These are phyloP conservation scores for Echeveria elegans DNA, from an alignment of 164 flowering plant genomes.

Conservation along the genomic window DNA sequence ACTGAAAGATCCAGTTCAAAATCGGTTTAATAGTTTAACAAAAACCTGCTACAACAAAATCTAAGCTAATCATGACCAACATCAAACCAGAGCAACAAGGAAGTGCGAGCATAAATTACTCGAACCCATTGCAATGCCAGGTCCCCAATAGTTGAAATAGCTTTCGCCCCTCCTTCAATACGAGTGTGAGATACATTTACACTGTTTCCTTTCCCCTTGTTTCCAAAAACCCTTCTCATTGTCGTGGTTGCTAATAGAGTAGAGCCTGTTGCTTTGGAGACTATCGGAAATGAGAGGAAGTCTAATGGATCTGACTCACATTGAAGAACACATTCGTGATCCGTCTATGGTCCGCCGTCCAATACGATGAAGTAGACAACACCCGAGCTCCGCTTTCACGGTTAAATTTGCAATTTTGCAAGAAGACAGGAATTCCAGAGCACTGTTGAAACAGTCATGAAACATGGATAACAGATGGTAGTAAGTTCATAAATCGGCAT, in stretches of 20 bases:
- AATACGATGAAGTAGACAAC: slow-evolving; percentile 91
- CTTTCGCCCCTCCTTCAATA: slow-evolving; percentile 94
- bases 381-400: slow-evolving; percentile 88
- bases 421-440: slow-evolving; percentile 78
- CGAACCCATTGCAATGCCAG: slow-evolving; percentile 75
- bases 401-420: slow-evolving; percentile 86
- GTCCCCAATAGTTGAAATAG: slow-evolving; percentile 69
- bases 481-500: background rate
- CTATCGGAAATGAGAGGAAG: slow-evolving; percentile 76
- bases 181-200: slow-evolving; percentile 70
- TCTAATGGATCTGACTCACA: slow-evolving; percentile 86
- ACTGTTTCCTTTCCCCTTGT: slow-evolving; percentile 31
- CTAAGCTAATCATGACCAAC: slow-evolving; percentile 29
- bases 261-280: slow-evolving; percentile 50
- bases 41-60: too few relatives aligned
- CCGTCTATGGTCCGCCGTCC: slow-evolving; percentile 75
- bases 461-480: background rate
- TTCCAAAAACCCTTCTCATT: background rate
- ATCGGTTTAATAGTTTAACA: too few relatives aligned
- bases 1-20: too few relatives aligned
- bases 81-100: slow-evolving; percentile 88
- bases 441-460: slow-evolving; percentile 41
- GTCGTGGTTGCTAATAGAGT: slow-evolving; percentile 18
- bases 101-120: slow-evolving; percentile 65
- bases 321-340: slow-evolving; percentile 83